Evolutionary conservation across 257 asterid species (phyloP).

Genomic region (Solanum arcanum): DNA sequence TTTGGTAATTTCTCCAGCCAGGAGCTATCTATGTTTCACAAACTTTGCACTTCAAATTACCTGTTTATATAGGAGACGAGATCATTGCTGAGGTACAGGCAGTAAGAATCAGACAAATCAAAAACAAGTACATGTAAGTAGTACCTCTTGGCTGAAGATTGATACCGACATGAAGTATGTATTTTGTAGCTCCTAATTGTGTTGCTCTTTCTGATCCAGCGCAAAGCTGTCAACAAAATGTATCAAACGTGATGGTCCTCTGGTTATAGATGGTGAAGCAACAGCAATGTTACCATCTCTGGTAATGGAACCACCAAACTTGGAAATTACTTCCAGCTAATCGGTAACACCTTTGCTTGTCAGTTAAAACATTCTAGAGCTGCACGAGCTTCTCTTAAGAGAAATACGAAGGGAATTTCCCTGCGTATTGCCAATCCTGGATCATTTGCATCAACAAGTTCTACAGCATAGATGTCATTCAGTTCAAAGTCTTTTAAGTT

Average conservation of each 20-base stretch:
- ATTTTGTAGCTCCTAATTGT: not conserved
- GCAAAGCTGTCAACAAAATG: slow-evolving; percentile 60
- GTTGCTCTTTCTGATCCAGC: slow-evolving; percentile 5
- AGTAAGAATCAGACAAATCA: slow-evolving; percentile 29
- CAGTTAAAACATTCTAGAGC: not conserved
- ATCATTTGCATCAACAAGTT: not conserved
- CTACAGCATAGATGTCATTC: not conserved
- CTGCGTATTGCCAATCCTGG: not conserved
- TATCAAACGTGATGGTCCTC: slow-evolving; percentile 21
- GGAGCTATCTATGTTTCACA: slow-evolving; percentile 84
- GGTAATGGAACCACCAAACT: slow-evolving; percentile 10
- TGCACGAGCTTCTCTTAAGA: not conserved
- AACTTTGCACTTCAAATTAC: slow-evolving; percentile 52
- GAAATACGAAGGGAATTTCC: not conserved
- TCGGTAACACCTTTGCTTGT: not conserved
- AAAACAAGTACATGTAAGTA: slow-evolving; percentile 42
- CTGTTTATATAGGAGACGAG: slow-evolving; percentile 59
- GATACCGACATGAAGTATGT: not conserved
- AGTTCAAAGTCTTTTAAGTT: not conserved
- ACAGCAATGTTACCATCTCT: slow-evolving; percentile 42
- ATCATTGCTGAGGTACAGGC: slow-evolving; percentile 54
- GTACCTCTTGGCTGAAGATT: not conserved
- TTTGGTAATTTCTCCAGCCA: slow-evolving; percentile 28
- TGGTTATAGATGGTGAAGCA: slow-evolving; percentile 65
- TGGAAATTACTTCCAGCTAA: not conserved